phyloP scores from a whole-genome alignment of 805 yeast genomes.

The Wickerhamiella lipophila region DNA sequence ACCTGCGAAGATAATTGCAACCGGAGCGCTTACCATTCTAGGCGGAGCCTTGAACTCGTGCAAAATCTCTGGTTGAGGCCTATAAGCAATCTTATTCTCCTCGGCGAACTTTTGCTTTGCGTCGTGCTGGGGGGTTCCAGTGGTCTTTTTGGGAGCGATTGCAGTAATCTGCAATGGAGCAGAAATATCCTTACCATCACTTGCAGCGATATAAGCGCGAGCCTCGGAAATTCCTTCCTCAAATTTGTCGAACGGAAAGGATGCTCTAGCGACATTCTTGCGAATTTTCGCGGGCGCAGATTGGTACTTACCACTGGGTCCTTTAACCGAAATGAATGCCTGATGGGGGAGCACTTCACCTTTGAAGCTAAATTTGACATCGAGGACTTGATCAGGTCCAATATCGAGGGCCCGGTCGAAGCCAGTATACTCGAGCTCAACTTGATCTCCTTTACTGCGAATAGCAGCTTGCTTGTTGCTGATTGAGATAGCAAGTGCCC shows the following conservation, averaged over 20 bases:
- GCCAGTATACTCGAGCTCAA: constrained; percentile 1
- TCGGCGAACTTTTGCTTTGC: constrained; percentile 4
- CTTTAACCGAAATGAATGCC: constrained; percentile 15
- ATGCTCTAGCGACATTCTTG: constrained; percentile 26
- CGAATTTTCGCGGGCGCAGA: constrained; percentile 23
- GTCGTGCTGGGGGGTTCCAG: constrained; percentile 12
- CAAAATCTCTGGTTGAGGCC: constrained; percentile 45
- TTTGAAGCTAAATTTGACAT: constrained; percentile 17
- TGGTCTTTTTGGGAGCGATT: background rate
- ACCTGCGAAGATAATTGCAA: constrained; percentile 42
- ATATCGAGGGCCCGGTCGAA: constrained; percentile 8
- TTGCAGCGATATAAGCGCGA: constrained; percentile 23
- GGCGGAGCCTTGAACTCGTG: constrained; percentile 50
- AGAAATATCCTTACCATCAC: constrained; percentile 12
- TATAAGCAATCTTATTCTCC: constrained; percentile 23
- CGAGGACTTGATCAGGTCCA: constrained; percentile 16
- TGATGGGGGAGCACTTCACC: constrained; percentile 17
- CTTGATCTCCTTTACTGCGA: constrained; percentile 1
- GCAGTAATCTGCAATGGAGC: background rate
- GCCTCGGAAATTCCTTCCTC: constrained; percentile 4
- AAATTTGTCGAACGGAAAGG: constrained; percentile 16
- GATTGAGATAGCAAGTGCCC: background rate
- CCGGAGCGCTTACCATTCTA: constrained; percentile 36
- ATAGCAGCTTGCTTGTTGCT: constrained; percentile 3
- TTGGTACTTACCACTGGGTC: constrained; percentile 13